Evolutionary conservation across 179 eudicot species (phyloP).

Genomic region (Spinacia oleracea): DNA sequence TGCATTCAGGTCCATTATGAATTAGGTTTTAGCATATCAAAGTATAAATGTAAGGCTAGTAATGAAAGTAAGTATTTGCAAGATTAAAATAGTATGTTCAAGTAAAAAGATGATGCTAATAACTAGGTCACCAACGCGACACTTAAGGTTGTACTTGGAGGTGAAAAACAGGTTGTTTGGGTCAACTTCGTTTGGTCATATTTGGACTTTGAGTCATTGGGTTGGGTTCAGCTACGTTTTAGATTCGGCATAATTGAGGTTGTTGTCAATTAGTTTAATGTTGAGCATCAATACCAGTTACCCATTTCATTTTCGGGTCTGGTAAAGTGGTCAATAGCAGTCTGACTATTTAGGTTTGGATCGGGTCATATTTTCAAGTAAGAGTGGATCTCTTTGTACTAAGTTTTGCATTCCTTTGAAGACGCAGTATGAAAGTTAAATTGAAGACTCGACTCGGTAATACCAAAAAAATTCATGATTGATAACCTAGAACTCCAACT

Average conservation of each 20-base stretch:
- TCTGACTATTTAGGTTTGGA: background rate
- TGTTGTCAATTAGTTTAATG: background rate
- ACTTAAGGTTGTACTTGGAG: background rate
- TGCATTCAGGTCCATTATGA: background rate
- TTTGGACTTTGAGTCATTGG: background rate
- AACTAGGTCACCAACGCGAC: background rate
- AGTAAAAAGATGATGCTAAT: background rate
- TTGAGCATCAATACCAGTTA: too few relatives aligned
- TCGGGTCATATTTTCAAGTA: background rate
- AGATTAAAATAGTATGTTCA: background rate
- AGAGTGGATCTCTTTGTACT: background rate
- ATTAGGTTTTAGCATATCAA: conserved; percentile 13
- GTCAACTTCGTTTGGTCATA: background rate
- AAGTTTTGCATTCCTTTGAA: background rate
- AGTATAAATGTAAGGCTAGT: background rate
- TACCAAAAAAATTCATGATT: background rate
- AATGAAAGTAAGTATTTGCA: background rate
- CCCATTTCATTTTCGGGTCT: too few relatives aligned
- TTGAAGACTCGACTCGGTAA: background rate
- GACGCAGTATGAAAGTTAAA: background rate
- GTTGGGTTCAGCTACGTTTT: background rate
- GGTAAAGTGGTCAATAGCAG: too few relatives aligned
- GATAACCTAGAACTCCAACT: background rate
- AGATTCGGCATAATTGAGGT: background rate
- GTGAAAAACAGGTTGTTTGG: background rate